These are phyloP conservation scores for Filobasidium uniguttulatum DNA, from an alignment of 1,284 basidiomycete genomes.

Conservation along the genomic window DNA sequence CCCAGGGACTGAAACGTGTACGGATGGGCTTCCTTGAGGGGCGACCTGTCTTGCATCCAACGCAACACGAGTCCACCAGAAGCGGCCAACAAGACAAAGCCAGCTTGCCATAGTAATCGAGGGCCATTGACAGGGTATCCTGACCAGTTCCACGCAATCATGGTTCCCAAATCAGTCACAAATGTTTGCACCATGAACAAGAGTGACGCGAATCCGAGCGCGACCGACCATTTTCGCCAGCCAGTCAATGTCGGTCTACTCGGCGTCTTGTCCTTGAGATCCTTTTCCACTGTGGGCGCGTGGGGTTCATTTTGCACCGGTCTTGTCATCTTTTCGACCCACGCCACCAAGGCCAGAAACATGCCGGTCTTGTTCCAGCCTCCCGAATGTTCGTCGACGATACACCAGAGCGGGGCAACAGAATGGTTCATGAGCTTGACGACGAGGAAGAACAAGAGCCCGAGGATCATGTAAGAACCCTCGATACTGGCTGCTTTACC, in stretches of 20 bases:
- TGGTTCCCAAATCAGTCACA: constrained; percentile 63
- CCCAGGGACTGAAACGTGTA: neutral
- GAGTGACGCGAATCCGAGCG: constrained; percentile 54
- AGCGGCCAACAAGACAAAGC: constrained; percentile 54
- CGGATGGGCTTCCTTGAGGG: neutral
- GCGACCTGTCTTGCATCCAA: neutral
- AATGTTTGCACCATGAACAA: constrained; percentile 67
- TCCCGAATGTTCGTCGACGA: constrained; percentile 52
- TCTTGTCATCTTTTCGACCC: constrained; percentile 28
- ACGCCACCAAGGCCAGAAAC: constrained; percentile 27
- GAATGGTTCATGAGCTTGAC: constrained; percentile 64
- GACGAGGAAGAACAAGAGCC: constrained; percentile 55
- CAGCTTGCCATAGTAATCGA: constrained; percentile 57
- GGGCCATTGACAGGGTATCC: constrained; percentile 70
- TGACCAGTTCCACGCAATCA: constrained; percentile 83
- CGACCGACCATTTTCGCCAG: constrained; percentile 13
- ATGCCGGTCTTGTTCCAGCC: constrained; percentile 58
- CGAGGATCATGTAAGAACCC: constrained; percentile 47
- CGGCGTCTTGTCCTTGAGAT: neutral
- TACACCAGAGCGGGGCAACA: constrained; percentile 79
- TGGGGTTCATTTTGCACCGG: constrained; percentile 25
- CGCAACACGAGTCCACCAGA: constrained; percentile 41
- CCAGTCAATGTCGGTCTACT: constrained; percentile 11
- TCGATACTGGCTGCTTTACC: constrained; percentile 40
- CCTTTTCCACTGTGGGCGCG: constrained; percentile 15